Conservation (phyloP, 768 basidiomycete species). For the Suillus alpinus region DNA sequence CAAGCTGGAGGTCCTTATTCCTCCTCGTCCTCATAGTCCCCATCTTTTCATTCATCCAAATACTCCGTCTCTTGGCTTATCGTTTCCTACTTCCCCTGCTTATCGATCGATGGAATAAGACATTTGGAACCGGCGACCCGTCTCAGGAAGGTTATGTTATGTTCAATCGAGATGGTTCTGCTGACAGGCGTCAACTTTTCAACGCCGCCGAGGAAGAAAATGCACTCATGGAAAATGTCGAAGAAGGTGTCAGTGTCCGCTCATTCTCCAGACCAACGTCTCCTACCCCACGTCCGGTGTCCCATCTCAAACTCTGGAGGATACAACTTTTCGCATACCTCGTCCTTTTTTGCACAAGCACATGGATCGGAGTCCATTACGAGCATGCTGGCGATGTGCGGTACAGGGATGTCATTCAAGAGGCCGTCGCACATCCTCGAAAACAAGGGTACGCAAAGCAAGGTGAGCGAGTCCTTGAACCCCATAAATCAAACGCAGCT, state of each 20-base stretch:
- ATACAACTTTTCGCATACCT: neutral
- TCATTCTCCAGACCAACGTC: slow-evolving; percentile 1
- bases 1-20: slow-evolving; percentile 4
- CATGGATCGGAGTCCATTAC: slow-evolving; percentile 5
- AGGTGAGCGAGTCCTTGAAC: neutral
- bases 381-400: slow-evolving; percentile 11
- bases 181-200: neutral
- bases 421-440: slow-evolving; percentile 5
- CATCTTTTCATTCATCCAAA: neutral
- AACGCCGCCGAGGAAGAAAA: neutral
- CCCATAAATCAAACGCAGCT: neutral
- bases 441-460: slow-evolving; percentile 7
- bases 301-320: neutral
- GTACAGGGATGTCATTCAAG: neutral
- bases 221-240: neutral
- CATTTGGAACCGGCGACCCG: neutral
- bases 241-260: neutral
- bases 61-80: slow-evolving; percentile 3
- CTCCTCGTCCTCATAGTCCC: slow-evolving; percentile 4
- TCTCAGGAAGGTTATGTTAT: neutral
- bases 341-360: slow-evolving; percentile 1
- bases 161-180: neutral
- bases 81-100: neutral
- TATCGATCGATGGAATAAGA: neutral
- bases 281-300: neutral